phyloP scores from a whole-genome alignment of 352 stramenopile genomes.

The Phytophthora citrophthora region DNA sequence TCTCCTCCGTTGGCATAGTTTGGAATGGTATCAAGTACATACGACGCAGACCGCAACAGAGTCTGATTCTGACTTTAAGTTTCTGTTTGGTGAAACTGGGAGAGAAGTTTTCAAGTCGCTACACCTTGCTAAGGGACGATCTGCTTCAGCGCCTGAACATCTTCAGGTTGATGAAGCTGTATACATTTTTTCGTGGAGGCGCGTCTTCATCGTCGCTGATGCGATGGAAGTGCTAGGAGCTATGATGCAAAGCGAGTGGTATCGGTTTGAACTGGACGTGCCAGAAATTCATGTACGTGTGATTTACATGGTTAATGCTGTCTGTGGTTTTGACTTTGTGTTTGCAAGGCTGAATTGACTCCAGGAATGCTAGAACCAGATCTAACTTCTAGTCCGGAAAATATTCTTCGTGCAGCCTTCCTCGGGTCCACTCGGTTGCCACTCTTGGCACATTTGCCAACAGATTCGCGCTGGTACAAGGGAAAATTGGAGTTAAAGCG shows the following conservation, averaged over 20 bases:
- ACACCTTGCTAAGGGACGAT: conserved; percentile 6
- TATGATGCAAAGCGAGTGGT: conserved; percentile 50
- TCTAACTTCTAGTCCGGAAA: conserved; percentile 29
- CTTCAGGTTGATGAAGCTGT: conserved; percentile 13
- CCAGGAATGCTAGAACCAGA: conserved; percentile 25
- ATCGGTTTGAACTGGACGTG: conserved; percentile 41
- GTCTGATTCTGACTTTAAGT: conserved; percentile 22
- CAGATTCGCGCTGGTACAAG: conserved; percentile 37
- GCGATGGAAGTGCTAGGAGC: conserved; percentile 34
- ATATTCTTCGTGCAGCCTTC: conserved; percentile 39
- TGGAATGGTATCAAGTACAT: conserved; percentile 35
- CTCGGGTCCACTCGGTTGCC: conserved; percentile 32
- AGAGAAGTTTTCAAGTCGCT: conserved; percentile 12
- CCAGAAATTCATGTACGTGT: conserved; percentile 37
- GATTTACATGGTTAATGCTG: background rate
- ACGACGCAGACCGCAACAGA: conserved; percentile 27
- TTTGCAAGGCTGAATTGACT: conserved; percentile 33
- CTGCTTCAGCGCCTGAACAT: background rate
- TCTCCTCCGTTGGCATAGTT: conserved; percentile 21
- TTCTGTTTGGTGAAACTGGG: conserved; percentile 31
- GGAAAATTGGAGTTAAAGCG: conserved; percentile 22
- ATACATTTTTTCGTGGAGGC: conserved; percentile 21
- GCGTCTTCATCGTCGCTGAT: conserved; percentile 23
- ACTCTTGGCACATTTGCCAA: conserved; percentile 37
- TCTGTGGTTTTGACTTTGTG: conserved; percentile 8